phyloP scores from a whole-genome alignment of 768 basidiomycete species.

The Rhizopogon sp. region DNA sequence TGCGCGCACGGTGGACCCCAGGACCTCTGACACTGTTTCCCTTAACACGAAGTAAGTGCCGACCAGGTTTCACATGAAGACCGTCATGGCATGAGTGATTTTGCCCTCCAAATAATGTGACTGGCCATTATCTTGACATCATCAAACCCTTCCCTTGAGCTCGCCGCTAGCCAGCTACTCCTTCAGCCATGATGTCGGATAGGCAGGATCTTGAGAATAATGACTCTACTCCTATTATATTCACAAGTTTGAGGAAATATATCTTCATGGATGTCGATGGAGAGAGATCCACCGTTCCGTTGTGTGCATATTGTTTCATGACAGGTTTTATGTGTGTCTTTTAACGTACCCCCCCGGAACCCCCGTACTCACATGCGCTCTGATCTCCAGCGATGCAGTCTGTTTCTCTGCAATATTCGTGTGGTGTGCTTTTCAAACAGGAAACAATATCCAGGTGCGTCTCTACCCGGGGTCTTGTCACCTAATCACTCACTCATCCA shows the following conservation, averaged over 20 bases:
- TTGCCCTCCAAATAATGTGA: too few species aligned
- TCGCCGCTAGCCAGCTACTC: too few species aligned
- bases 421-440: conserved; percentile 81
- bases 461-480: neutral
- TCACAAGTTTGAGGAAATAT: conserved; percentile 6
- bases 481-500: neutral
- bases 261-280: conserved; percentile 22
- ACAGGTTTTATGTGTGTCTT: conserved; percentile 60
- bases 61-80: too few species aligned
- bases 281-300: conserved; percentile 38
- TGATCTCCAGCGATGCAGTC: conserved; percentile 46
- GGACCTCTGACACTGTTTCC: too few species aligned
- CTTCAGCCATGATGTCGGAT: conserved; percentile 31
- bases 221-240: neutral
- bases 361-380: too few species aligned
- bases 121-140: too few species aligned
- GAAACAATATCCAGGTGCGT: conserved; percentile 60
- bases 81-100: too few species aligned
- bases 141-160: too few species aligned
- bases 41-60: too few species aligned
- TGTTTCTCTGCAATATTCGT: conserved; percentile 74
- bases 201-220: conserved; percentile 38
- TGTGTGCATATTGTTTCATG: conserved; percentile 68
- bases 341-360: neutral
- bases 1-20: too few species aligned